A percentile compares a stretch with the other conserved stretches of the same genome.
Evolutionary conservation across 305 asterid genomes (phyloP).

Genomic region (Rubia occidens): DNA sequence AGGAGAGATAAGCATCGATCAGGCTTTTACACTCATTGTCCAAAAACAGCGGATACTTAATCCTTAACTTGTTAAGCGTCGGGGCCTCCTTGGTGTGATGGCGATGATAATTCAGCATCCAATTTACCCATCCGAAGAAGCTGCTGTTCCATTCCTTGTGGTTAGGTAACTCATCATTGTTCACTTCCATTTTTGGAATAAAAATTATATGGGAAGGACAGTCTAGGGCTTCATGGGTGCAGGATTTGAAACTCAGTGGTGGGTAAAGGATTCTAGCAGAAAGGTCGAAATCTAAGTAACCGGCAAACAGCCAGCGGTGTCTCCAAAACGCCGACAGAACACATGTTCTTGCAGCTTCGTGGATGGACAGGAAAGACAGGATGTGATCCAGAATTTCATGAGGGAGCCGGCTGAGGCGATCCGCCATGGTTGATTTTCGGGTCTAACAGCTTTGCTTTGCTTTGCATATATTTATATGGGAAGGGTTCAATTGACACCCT

Average conservation of each 20-base stretch:
- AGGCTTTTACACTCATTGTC: not conserved
- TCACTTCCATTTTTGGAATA: no score
- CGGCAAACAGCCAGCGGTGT: not conserved
- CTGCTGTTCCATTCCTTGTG: not conserved
- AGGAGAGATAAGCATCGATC: not conserved
- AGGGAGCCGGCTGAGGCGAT: not conserved
- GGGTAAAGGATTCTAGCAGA: not conserved
- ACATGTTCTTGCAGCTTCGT: not conserved
- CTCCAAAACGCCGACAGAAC: not conserved
- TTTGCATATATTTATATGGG: no score
- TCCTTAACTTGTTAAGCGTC: not conserved
- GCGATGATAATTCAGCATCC: not conserved
- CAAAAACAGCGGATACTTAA: not conserved
- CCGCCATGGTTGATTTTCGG: no score
- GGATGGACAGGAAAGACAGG: not conserved
- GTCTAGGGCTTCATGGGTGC: no score
- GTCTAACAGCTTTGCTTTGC: no score
- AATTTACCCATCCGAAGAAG: not conserved
- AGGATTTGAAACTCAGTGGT: no score
- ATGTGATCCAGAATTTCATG: not conserved
- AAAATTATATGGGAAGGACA: no score
- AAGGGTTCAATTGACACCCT: no score
- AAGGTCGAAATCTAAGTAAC: not conserved
- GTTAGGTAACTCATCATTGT: not conserved
- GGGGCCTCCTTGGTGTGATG: not conserved